Evolutionary conservation across 257 asterid genomes (phyloP).

Genomic region (Scutellaria minor): DNA sequence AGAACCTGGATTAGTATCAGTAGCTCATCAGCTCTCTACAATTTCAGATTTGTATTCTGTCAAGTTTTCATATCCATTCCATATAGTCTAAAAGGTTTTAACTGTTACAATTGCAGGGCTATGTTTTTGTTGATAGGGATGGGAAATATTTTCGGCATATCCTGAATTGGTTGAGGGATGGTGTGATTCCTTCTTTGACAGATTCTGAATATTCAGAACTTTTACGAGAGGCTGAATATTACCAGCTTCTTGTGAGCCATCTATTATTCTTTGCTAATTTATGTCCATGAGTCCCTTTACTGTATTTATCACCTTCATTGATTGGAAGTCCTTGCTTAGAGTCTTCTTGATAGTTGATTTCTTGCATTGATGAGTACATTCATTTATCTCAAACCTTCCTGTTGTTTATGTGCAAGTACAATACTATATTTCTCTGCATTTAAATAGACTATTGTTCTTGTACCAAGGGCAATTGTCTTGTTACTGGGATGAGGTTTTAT

Average conservation of each 20-base stretch:
- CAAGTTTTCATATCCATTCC: conserved; percentile 10
- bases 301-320: conserved; percentile 12
- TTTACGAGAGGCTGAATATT: conserved; percentile 86
- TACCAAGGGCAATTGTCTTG: not conserved
- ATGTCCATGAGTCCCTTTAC: conserved; percentile 11
- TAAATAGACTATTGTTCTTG: conserved; percentile 21
- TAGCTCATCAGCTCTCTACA: not conserved
- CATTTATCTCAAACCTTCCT: conserved; percentile 11
- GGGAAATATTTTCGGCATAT: conserved; percentile 90
- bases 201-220: conserved; percentile 76
- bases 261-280: conserved; percentile 19
- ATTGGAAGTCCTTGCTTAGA: conserved; percentile 5
- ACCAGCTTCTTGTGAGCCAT: conserved; percentile 81
- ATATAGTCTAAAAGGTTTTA: conserved; percentile 22
- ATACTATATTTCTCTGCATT: not conserved
- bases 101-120: conserved; percentile 67
- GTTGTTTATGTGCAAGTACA: conserved; percentile 9
- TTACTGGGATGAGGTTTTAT: conserved; percentile 7
- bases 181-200: conserved; percentile 69
- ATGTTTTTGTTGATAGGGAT: conserved; percentile 87
- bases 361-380: conserved; percentile 8
- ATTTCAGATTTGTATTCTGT: conserved; percentile 8
- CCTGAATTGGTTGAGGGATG: conserved; percentile 95
- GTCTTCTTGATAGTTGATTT: conserved; percentile 24
- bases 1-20: not conserved